A percentile compares a stretch with the other conserved stretches of the same genome.
Conservation (phyloP, 805 yeast genomes). For the Pichia nanzhaoensis region DNA sequence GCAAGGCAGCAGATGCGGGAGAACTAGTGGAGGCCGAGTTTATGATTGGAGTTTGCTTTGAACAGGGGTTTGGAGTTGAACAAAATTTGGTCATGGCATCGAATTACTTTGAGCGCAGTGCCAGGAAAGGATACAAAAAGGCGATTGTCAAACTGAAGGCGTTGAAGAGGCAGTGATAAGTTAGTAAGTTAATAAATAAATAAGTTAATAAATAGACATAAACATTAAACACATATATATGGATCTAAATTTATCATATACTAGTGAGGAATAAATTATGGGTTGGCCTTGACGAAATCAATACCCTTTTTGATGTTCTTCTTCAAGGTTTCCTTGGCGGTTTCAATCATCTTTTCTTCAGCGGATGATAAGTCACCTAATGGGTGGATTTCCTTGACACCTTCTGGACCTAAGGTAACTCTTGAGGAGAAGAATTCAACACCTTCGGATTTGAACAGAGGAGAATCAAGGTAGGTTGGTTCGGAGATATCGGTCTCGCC, state of each 20-base stretch:
- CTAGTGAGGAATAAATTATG: slow-evolving; percentile 29
- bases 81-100: slow-evolving; percentile 38
- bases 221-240: neutral
- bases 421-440: slow-evolving; percentile 94
- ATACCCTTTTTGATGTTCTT: slow-evolving; percentile 93
- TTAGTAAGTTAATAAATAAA: neutral
- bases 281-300: slow-evolving; percentile 71
- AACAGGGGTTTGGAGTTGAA: slow-evolving; percentile 55
- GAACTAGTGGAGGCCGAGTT: slow-evolving; percentile 54
- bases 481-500: slow-evolving; percentile 43
- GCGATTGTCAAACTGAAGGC: slow-evolving; percentile 38
- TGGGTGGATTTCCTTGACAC: slow-evolving; percentile 75
- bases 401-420: slow-evolving; percentile 88
- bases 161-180: neutral
- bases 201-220: neutral
- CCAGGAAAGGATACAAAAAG: slow-evolving; percentile 53
- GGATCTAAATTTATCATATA: neutral
- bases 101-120: slow-evolving; percentile 52
- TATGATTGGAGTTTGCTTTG: slow-evolving; percentile 62
- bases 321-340: slow-evolving; percentile 83
- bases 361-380: slow-evolving; percentile 66
- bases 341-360: slow-evolving; percentile 78
- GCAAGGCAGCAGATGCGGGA: slow-evolving; percentile 54
- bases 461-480: slow-evolving; percentile 61
- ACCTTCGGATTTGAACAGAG: slow-evolving; percentile 80